Base-by-base conservation (phyloP, 2,329 filamentous ascomycete genomes). In the Colletotrichum horii region DNA sequence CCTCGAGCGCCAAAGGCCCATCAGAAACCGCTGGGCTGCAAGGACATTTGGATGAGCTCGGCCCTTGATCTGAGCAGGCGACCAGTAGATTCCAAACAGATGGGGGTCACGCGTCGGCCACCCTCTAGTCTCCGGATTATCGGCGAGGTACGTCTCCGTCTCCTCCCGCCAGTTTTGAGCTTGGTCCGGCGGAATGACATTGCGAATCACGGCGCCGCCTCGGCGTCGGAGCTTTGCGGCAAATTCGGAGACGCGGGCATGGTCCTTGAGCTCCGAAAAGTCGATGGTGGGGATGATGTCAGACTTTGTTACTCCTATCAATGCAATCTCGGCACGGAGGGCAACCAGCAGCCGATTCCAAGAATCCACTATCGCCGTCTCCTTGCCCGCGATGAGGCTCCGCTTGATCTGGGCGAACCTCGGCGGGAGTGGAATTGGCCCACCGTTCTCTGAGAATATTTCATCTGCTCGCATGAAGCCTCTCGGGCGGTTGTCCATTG, bases 51-150 rank as follows among this genome's bases (percentile, higher is more conserved):
- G 91, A 78, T 95, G 91, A 0, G 91, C 90, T 28, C 93, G 90
- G n/a, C 92, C 91, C 79, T 90, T 89, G 70, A 93, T 89, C 83
- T 95, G 93, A 2, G 92, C 90, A 0, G 92, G 92, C 7, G 93
- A 93, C 93, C 93, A 94, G 74, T 83, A 87, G 2, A 87, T 79
- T 15, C 83, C 84, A 67, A 82, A 82, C 0, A 85, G 79, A 66
- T 85, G 81, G 12, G 82, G 80, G 66, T 83, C 79, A 7, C 81
- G 78, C 1, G 80, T 78, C 4, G 82, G 79, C 43, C 79, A 79
- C 67, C 76, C 69, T 78, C 81, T 86, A 3, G 83, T 84, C 11
- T 79, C 78, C 4, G 84, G 81, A 77, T 91, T 91, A 12, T 85
- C 83, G 12, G 82, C 80, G 16, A 91, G 85, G 77, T 92, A 92